These are phyloP conservation scores for Populus ilicifolia DNA, from an alignment of 345 rosid species.

Conservation along the genomic window DNA sequence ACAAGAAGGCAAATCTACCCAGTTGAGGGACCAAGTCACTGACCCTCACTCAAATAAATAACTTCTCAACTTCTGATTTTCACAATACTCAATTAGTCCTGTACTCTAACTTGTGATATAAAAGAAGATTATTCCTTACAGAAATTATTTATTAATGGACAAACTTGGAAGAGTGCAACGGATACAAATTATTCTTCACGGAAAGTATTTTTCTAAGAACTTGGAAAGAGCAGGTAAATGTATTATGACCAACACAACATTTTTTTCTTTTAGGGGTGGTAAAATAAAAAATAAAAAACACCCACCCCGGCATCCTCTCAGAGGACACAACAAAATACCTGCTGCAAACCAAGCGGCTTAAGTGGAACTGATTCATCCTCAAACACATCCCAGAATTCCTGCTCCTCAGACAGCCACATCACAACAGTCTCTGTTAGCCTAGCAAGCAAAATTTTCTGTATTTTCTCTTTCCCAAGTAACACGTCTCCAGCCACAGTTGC, in stretches of 20 bases:
- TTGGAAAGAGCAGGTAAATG: background rate
- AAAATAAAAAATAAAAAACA: no score
- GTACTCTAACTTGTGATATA: background rate
- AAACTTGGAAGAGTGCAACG: background rate
- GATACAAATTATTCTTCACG: background rate
- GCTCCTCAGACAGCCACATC: conserved; percentile 92
- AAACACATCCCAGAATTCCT: conserved; percentile 89
- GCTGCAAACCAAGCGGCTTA: conserved; percentile 75
- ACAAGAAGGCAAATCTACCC: background rate
- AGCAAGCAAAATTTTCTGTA: conserved; percentile 88
- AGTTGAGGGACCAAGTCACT: background rate
- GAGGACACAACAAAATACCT: conserved; percentile 43
- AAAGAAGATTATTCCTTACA: background rate
- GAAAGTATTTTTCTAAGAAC: background rate
- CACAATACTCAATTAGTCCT: background rate
- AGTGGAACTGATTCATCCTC: conserved; percentile 76
- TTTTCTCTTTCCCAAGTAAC: conserved; percentile 77
- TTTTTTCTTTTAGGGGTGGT: no score
- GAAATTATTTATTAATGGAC: background rate
- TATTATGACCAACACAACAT: background rate
- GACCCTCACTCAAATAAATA: background rate
- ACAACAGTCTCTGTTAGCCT: conserved; percentile 93
- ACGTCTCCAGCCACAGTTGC: conserved; percentile 95
- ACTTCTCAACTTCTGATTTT: background rate
- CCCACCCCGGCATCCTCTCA: background rate